Evolutionary conservation across 2,329 filamentous ascomycete genomes (phyloP).

Genomic region (Malbranchea zuffiana): DNA sequence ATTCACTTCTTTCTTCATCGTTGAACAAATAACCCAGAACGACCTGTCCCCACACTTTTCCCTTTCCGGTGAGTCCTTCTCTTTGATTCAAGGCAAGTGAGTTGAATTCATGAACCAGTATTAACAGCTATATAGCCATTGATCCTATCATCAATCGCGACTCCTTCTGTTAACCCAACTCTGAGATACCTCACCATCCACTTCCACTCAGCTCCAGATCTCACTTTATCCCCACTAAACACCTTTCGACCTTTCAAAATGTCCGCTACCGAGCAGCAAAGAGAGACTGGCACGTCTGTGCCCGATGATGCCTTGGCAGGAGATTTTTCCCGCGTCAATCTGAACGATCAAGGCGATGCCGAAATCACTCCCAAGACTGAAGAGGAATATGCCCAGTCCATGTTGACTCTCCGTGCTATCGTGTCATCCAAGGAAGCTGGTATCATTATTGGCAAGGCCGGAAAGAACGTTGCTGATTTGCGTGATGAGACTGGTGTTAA

Average conservation of each 20-base stretch:
- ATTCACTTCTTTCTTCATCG: too few relatives aligned
- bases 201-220: too few relatives aligned
- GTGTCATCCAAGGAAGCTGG: slow-evolving; percentile 98
- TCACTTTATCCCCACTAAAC: neutral
- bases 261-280: slow-evolving; percentile 46
- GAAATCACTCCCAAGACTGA: slow-evolving; percentile 81
- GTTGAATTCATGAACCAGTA: too few relatives aligned
- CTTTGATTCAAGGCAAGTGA: too few relatives aligned
- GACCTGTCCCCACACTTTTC: too few relatives aligned
- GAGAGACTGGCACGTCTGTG: slow-evolving; percentile 36
- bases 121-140: too few relatives aligned
- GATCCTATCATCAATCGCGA: too few relatives aligned
- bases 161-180: too few relatives aligned
- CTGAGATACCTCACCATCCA: too few relatives aligned
- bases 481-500: slow-evolving; percentile 97
- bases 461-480: slow-evolving; percentile 95
- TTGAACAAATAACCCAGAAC: too few relatives aligned
- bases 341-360: slow-evolving; percentile 56
- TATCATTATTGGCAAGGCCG: slow-evolving; percentile 97
- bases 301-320: slow-evolving; percentile 52
- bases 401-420: slow-evolving; percentile 90
- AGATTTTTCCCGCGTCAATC: slow-evolving; percentile 53
- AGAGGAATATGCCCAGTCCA: slow-evolving; percentile 87
- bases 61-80: too few relatives aligned
- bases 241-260: slow-evolving; percentile 33